Conservation (phyloP, 108 stramenopile species). For the Cyclotella choctawhatcheeana region DNA sequence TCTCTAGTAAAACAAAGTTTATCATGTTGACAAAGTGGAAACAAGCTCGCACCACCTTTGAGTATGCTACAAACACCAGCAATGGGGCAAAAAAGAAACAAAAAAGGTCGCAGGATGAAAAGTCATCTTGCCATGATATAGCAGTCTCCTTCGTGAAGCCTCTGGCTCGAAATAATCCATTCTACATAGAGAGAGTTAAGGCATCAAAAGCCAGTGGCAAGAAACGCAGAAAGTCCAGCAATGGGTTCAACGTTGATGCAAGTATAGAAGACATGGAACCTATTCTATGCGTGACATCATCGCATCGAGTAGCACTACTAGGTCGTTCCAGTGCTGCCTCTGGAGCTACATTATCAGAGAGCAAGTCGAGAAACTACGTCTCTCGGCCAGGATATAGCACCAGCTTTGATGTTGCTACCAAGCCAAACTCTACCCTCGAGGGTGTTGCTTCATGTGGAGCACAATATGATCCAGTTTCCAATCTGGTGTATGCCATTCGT, state of each 20-base stretch:
- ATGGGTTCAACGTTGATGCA: slow-evolving; percentile 4
- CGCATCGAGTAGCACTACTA: slow-evolving; percentile 41
- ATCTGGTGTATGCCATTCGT: slow-evolving; percentile 47
- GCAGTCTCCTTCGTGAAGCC: slow-evolving; percentile 39
- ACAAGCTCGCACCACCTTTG: slow-evolving; percentile 39
- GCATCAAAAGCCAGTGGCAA: slow-evolving; percentile 27
- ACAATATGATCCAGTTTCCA: slow-evolving; percentile 37
- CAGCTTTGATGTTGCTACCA: slow-evolving; percentile 27
- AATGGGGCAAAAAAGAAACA: slow-evolving; percentile 16
- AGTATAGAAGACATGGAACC: slow-evolving; percentile 25
- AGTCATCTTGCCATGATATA: slow-evolving; percentile 12
- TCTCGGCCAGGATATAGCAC: slow-evolving; percentile 40
- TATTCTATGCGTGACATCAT: slow-evolving; percentile 43
- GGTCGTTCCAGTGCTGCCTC: slow-evolving; percentile 13
- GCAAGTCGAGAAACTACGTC: slow-evolving; percentile 46
- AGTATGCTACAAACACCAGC: slow-evolving; percentile 14
- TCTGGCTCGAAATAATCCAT: slow-evolving; percentile 3
- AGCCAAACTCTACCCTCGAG: slow-evolving; percentile 14
- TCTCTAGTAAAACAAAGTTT: no score
- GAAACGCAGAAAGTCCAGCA: slow-evolving; percentile 34
- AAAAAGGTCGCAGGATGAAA: slow-evolving; percentile 3
- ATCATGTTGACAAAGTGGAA: slow-evolving; percentile 48
- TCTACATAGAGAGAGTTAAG: slow-evolving; percentile 29
- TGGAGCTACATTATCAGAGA: slow-evolving; percentile 25
- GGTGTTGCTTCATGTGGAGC: slow-evolving; percentile 37